A percentile compares a stretch with the other conserved stretches of the same genome.
phyloP scores from a whole-genome alignment of 2,329 filamentous ascomycete species.

The Paecilomyces sp. region DNA sequence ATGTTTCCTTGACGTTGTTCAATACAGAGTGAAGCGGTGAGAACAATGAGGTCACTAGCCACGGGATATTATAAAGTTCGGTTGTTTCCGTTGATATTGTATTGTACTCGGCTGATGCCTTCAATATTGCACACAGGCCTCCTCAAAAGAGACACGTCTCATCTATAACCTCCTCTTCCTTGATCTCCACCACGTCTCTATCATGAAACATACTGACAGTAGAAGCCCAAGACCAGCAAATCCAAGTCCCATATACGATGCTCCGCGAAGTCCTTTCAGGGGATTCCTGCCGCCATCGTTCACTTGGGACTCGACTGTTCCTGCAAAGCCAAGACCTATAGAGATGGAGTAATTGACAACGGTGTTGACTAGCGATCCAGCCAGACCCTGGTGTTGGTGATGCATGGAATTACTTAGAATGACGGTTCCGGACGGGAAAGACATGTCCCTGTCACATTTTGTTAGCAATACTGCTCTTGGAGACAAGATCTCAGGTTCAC shows the following conservation, averaged over 20 bases:
- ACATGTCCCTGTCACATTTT: conserved; percentile 32
- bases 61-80: no score
- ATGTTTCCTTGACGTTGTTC: no score
- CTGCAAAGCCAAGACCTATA: conserved; percentile 1
- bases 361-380: conserved; percentile 30
- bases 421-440: conserved; percentile 32
- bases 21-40: no score
- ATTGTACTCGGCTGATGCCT: no score
- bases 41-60: no score
- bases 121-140: not conserved
- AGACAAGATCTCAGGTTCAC: not conserved
- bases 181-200: conserved; percentile 6
- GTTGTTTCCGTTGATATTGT: no score
- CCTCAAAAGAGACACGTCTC: not conserved
- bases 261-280: conserved; percentile 30
- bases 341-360: conserved; percentile 35
- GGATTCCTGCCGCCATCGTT: conserved; percentile 24
- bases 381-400: conserved; percentile 34
- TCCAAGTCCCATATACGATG: conserved; percentile 30
- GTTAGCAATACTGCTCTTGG: not conserved
- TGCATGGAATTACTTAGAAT: conserved; percentile 29
- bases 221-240: conserved; percentile 19
- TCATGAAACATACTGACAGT: conserved; percentile 6
- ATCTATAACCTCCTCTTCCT: not conserved
- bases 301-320: conserved; percentile 22